Evolutionary conservation across 495 filamentous ascomycete genomes (phyloP).

Genomic region (Podospora australis): DNA sequence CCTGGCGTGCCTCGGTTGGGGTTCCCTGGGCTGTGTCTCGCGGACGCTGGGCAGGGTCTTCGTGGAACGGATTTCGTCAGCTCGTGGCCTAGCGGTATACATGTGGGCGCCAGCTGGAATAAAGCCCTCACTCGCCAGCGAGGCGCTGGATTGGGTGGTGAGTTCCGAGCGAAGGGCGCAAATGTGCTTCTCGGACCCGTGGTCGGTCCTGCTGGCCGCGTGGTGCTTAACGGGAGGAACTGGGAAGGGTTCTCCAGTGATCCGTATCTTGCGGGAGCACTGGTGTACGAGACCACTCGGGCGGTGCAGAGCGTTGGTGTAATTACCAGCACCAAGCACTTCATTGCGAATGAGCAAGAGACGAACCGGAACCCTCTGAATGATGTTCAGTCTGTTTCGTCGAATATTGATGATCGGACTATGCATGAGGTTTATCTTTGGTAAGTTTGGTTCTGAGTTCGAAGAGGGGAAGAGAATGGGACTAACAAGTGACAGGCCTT

Average conservation of each 20-base stretch:
- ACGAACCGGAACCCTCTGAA: slow-evolving; percentile 48
- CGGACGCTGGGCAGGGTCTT: slow-evolving; percentile 58
- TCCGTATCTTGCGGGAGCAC: slow-evolving; percentile 42
- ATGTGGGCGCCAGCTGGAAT: slow-evolving; percentile 57
- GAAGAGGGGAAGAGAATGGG: background rate
- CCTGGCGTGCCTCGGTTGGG: slow-evolving; percentile 47
- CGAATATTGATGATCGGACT: slow-evolving; percentile 61
- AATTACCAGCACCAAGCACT: slow-evolving; percentile 53
- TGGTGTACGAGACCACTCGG: slow-evolving; percentile 39
- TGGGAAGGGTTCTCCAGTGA: slow-evolving; percentile 52
- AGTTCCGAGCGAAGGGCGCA: slow-evolving; percentile 57
- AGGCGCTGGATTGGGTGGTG: slow-evolving; percentile 47
- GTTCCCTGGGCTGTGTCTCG: slow-evolving; percentile 57
- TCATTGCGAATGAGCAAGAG: slow-evolving; percentile 62
- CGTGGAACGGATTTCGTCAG: slow-evolving; percentile 55
- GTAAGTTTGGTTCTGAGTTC: slow-evolving; percentile 43
- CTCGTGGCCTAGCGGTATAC: slow-evolving; percentile 48
- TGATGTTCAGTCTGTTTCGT: slow-evolving; percentile 46
- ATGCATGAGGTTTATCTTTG: slow-evolving; percentile 69
- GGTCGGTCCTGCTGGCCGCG: slow-evolving; percentile 49
- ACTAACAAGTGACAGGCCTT: slow-evolving; percentile 40
- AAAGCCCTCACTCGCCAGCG: slow-evolving; percentile 42
- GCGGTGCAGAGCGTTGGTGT: slow-evolving; percentile 50
- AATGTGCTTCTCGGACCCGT: slow-evolving; percentile 63
- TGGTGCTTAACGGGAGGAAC: slow-evolving; percentile 48